Evolutionary conservation across 1,284 basidiomycete genomes (phyloP).

Genomic region (Naganishia sp.): DNA sequence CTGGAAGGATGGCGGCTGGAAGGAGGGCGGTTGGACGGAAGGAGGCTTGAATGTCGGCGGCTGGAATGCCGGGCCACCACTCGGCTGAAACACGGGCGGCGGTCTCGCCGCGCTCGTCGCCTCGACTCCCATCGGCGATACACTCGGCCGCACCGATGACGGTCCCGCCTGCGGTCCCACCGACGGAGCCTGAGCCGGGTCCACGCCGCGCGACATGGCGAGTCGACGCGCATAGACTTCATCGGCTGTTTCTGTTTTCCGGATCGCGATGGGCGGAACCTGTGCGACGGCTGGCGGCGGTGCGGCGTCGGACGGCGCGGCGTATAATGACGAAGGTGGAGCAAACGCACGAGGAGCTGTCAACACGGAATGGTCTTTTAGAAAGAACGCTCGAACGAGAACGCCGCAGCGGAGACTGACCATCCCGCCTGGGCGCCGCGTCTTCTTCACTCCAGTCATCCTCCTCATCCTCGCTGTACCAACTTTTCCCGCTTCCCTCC

Average conservation of each 20-base stretch:
- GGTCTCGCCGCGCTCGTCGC: neutral
- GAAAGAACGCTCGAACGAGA: neutral
- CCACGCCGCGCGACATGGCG: slow-evolving; percentile 36
- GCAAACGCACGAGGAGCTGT: slow-evolving; percentile 51
- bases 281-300: slow-evolving; percentile 12
- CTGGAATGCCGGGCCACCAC: neutral
- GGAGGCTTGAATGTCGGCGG: neutral
- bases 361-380: neutral
- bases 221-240: slow-evolving; percentile 48
- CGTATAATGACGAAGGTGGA: slow-evolving; percentile 41
- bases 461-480: slow-evolving; percentile 49
- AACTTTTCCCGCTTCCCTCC: slow-evolving; percentile 45
- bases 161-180: slow-evolving; percentile 1
- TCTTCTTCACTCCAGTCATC: slow-evolving; percentile 48
- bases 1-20: neutral
- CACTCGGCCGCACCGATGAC: neutral
- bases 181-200: neutral
- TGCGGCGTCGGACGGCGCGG: neutral
- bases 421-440: slow-evolving; percentile 48
- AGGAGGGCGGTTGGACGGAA: neutral
- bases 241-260: slow-evolving; percentile 40
- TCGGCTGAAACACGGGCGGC: neutral
- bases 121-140: too few species aligned
- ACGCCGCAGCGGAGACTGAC: slow-evolving; percentile 37
- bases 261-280: neutral